These are phyloP conservation scores for Elaeagnus macrophylla DNA, from an alignment of 306 rosid species.

Conservation along the genomic window DNA sequence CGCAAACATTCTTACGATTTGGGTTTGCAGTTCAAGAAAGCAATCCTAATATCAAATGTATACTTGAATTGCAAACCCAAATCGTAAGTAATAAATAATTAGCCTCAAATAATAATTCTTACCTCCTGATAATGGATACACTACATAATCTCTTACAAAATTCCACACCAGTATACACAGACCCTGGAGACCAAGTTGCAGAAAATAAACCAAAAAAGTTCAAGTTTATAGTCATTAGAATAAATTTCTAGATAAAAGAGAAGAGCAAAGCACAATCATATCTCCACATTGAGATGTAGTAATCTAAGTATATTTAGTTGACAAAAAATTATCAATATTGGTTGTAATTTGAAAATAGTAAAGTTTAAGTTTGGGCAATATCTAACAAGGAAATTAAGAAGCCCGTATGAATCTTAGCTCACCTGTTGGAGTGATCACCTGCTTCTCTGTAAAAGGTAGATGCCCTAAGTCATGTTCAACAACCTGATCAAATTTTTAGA, in stretches of 20 bases:
- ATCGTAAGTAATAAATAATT: not conserved
- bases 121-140: conserved; percentile 92
- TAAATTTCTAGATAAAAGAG: no score
- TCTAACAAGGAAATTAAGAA: not conserved
- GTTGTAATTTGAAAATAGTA: no score
- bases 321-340: no score
- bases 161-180: conserved; percentile 92
- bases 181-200: conserved; percentile 48
- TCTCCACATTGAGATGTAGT: no score
- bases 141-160: conserved; percentile 97
- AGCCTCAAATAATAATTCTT: conserved; percentile 17
- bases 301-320: no score
- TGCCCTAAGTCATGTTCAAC: conserved; percentile 98
- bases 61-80: not conserved
- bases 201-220: no score
- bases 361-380: no score
- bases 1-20: no score
- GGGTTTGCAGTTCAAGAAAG: no score
- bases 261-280: no score
- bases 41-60: not conserved
- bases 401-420: conserved; percentile 18
- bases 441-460: conserved; percentile 95
- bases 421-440: conserved; percentile 93
- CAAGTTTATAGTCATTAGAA: no score
- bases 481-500: conserved; percentile 51